Conservation (phyloP, 441 rosid genomes). For the Populus hybrid region DNA sequence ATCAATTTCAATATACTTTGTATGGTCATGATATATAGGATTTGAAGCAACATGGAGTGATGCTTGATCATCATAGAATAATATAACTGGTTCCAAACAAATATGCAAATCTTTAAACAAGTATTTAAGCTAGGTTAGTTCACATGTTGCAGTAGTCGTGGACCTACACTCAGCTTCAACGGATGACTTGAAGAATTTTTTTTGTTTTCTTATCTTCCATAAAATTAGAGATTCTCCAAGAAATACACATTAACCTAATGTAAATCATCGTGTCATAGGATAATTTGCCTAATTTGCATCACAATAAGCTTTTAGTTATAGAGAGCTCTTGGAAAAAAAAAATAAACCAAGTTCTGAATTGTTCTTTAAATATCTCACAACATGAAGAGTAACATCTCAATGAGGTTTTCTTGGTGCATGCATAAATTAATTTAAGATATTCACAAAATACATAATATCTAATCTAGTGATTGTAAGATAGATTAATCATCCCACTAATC, state of each 20-base stretch:
- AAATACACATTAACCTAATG: background rate
- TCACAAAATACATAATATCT: background rate
- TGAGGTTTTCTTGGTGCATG: background rate
- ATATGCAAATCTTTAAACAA: too few relatives aligned
- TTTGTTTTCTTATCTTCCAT: background rate
- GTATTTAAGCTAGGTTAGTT: background rate
- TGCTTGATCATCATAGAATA: background rate
- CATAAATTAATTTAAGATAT: background rate
- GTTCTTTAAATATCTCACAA: background rate
- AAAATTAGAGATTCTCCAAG: background rate
- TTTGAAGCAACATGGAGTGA: background rate
- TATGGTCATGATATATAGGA: background rate
- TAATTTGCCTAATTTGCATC: constrained; percentile 4
- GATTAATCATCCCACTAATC: background rate
- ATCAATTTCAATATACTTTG: too few relatives aligned
- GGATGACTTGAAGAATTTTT: background rate
- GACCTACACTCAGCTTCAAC: background rate
- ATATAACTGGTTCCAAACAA: too few relatives aligned
- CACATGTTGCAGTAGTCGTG: background rate
- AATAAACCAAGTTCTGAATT: background rate
- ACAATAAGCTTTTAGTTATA: background rate
- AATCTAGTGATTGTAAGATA: background rate
- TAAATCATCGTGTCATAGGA: background rate
- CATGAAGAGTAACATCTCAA: background rate
- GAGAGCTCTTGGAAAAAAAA: background rate